Base-by-base conservation (phyloP, 768 basidiomycete species). In the Exidia glandulosa region DNA sequence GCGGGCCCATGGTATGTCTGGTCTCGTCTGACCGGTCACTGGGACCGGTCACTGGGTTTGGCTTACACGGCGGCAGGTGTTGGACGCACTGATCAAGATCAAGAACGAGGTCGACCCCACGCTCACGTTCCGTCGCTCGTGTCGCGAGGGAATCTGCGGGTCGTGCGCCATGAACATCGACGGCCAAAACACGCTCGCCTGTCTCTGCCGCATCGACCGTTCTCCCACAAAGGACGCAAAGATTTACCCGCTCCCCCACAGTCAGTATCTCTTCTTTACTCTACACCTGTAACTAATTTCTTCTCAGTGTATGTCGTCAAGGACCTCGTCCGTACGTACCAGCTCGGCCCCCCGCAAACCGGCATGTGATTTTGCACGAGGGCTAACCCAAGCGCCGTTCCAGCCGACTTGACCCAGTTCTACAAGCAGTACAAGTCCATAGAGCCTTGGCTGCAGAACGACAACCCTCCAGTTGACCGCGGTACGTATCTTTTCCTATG, bases 341-440 rank as follows among this genome's bases (percentile, higher is more conserved):
- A n/a, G n/a, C n/a, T n/a, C n/a, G n/a, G n/a, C n/a, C n/a, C n/a
- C n/a, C n/a, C n/a, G n/a, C n/a, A n/a, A n/a, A n/a, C n/a, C n/a
- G n/a, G n/a, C n/a, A n/a, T n/a, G n/a, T n/a, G n/a, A n/a, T n/a
- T n/a, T n/a, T n/a, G n/a, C n/a, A n/a, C n/a, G n/a, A n/a, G n/a
- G n/a, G n/a, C n/a, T n/a, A n/a, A n/a, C n/a, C n/a, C n/a, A n/a
- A n/a, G n/a, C n/a, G n/a, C n/a, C n/a, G n/a, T n/a, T n/a, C n/a
- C n/a, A n/a, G n/a, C 90, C 23, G 88, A 91, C 76, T 77, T 90
- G 65, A 90, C 88, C 10, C 84, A 84, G 64, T 94, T 94, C 82
- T 94, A 94, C 85, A 97, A 98, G 74, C 96, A 99, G 72, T 98
- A 99, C 88, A 98, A 98, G 76, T 94, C 94, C 19, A 95, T 99